A percentile compares a stretch with the other conserved stretches of the same genome.
These are phyloP conservation scores for Phanerochaete carnosa DNA, from an alignment of 768 basidiomycete species.

Conservation along the genomic window DNA sequence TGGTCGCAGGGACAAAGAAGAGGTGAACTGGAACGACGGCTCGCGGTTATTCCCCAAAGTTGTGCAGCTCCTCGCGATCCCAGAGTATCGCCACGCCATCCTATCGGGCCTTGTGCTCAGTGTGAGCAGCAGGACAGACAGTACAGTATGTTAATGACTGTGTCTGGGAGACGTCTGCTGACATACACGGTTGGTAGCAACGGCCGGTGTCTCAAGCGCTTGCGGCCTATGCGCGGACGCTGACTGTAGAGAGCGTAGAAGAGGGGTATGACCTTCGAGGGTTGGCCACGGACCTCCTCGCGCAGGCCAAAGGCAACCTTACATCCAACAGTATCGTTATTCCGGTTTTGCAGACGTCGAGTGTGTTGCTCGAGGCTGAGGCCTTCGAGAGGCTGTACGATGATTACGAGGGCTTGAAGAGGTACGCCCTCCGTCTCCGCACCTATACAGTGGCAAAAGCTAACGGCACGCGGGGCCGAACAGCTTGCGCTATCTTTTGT, in stretches of 20 bases:
- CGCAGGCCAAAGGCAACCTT: constrained; percentile 49
- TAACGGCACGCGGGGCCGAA: background rate
- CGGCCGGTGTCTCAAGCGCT: constrained; percentile 63
- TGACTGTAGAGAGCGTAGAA: constrained; percentile 40
- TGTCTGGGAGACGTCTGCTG: constrained; percentile 13
- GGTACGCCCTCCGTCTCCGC: constrained; percentile 37
- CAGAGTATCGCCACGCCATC: constrained; percentile 57
- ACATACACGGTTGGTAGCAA: constrained; percentile 43
- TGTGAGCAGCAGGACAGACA: constrained; percentile 80
- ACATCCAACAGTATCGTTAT: constrained; percentile 71
- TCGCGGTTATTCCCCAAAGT: constrained; percentile 73
- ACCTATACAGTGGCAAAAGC: background rate
- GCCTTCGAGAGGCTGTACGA: constrained; percentile 48
- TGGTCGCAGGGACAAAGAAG: constrained; percentile 30
- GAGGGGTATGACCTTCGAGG: constrained; percentile 42
- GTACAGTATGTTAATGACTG: constrained; percentile 57
- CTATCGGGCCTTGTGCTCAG: constrained; percentile 75
- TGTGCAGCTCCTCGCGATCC: constrained; percentile 60
- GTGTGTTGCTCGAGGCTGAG: constrained; percentile 68
- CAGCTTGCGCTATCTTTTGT: constrained; percentile 44
- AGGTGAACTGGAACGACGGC: constrained; percentile 64
- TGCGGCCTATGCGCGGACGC: constrained; percentile 47
- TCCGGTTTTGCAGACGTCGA: constrained; percentile 78
- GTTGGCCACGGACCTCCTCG: constrained; percentile 58
- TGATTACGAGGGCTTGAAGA: constrained; percentile 42